Evolutionary conservation across 1,284 basidiomycete genomes (phyloP).

Genomic region (Sporisorium sorghi): DNA sequence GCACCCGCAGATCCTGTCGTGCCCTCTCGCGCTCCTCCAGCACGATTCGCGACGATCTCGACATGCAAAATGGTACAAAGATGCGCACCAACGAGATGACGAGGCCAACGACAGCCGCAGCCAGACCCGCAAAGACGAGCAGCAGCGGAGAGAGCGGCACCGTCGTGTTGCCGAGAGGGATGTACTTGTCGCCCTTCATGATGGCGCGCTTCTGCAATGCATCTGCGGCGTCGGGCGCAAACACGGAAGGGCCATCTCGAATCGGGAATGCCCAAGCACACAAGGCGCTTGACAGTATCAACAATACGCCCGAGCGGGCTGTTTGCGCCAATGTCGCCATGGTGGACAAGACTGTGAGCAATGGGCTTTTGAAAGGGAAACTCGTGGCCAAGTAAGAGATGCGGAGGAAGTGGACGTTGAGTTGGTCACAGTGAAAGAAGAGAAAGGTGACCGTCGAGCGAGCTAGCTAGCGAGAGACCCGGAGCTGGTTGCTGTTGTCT

Average conservation of each 20-base stretch:
- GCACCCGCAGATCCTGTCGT: slow-evolving; percentile 39
- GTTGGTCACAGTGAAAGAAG: neutral
- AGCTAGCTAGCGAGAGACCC: too few relatives aligned
- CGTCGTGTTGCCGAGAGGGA: slow-evolving; percentile 39
- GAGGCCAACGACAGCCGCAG: slow-evolving; percentile 22
- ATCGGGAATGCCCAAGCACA: slow-evolving; percentile 24
- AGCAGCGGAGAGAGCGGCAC: slow-evolving; percentile 43
- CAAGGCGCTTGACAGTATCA: slow-evolving; percentile 22
- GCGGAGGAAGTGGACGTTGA: neutral
- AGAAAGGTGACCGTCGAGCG: slow-evolving; percentile 3
- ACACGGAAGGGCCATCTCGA: slow-evolving; percentile 27
- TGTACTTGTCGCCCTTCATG: slow-evolving; percentile 53
- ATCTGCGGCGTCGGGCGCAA: slow-evolving; percentile 21
- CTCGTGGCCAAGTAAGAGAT: neutral
- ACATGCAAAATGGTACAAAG: slow-evolving; percentile 35
- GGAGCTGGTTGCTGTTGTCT: slow-evolving; percentile 2
- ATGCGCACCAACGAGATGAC: slow-evolving; percentile 32
- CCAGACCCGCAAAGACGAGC: slow-evolving; percentile 40
- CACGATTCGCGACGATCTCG: slow-evolving; percentile 38
- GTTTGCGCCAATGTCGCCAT: slow-evolving; percentile 8
- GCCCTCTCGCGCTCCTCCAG: slow-evolving; percentile 46
- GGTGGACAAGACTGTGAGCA: neutral
- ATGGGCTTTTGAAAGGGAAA: neutral
- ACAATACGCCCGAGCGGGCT: slow-evolving; percentile 13
- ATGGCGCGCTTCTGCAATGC: slow-evolving; percentile 45